A percentile compares a stretch with the other conserved stretches of the same genome.
Conservation (phyloP, 2,329 filamentous ascomycete genomes). For the Aspergillus japonicus region DNA sequence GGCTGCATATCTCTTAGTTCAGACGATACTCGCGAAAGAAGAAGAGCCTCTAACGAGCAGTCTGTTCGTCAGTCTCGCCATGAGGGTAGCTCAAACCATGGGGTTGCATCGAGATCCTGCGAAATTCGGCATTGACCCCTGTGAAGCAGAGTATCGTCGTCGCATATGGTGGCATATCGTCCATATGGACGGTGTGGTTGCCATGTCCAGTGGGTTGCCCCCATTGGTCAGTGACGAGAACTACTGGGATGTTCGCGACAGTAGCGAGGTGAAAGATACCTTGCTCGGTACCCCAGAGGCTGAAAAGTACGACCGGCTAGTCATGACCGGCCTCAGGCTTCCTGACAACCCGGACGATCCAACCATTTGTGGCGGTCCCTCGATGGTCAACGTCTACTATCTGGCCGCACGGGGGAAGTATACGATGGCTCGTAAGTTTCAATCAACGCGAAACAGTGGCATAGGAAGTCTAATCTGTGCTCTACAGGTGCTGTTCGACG, state of each 20-base stretch:
- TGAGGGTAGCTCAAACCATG: constrained; percentile 50
- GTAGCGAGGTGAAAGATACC: constrained; percentile 49
- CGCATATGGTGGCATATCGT: constrained; percentile 52
- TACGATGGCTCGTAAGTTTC: constrained; percentile 44
- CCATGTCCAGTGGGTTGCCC: constrained; percentile 50
- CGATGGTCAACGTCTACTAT: constrained; percentile 46
- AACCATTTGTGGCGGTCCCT: constrained; percentile 39
- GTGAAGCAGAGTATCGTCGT: constrained; percentile 47
- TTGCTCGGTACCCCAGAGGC: constrained; percentile 40
- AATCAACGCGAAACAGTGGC: too few relatives aligned
- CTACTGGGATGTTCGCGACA: constrained; percentile 49
- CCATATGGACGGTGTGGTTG: constrained; percentile 50
- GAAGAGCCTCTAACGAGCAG: constrained; percentile 51
- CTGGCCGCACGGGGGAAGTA: constrained; percentile 47
- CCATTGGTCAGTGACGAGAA: constrained; percentile 49
- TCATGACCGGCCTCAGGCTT: constrained; percentile 32
- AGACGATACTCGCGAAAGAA: constrained; percentile 48
- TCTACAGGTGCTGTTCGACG: constrained; percentile 41
- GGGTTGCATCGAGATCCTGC: constrained; percentile 51
- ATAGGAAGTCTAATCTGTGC: background rate
- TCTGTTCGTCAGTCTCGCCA: constrained; percentile 48
- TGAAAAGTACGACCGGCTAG: constrained; percentile 36
- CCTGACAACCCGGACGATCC: constrained; percentile 45
- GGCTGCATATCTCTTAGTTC: constrained; percentile 48
- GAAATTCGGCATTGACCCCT: constrained; percentile 46